Conservation (phyloP, 2,329 filamentous ascomycete species). For the Aspergillus flavus region DNA sequence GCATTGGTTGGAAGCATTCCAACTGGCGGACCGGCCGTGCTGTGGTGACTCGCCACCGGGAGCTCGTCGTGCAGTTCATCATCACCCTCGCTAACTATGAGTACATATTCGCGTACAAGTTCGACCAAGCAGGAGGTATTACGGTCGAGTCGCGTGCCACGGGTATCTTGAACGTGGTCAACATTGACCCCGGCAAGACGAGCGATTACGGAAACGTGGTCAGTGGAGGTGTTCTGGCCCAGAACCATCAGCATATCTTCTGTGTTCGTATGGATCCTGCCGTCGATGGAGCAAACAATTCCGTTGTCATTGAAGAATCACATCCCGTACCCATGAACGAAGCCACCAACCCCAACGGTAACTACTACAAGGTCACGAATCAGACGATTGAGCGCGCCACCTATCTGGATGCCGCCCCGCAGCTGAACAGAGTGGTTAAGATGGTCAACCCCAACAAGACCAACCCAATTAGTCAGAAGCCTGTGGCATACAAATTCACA, state of each 20-base stretch:
- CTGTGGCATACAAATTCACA: slow-evolving; percentile 60
- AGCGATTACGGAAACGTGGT: slow-evolving; percentile 69
- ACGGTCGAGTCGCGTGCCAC: slow-evolving; percentile 69
- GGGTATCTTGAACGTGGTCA: slow-evolving; percentile 66
- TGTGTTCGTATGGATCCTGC: slow-evolving; percentile 65
- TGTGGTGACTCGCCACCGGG: slow-evolving; percentile 61
- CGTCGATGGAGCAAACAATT: slow-evolving; percentile 58
- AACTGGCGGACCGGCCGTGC: slow-evolving; percentile 67
- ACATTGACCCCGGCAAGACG: slow-evolving; percentile 61
- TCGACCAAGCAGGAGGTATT: slow-evolving; percentile 61
- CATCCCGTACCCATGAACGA: slow-evolving; percentile 60
- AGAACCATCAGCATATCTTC: slow-evolving; percentile 77
- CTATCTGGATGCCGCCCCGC: slow-evolving; percentile 49
- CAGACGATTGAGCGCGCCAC: slow-evolving; percentile 51
- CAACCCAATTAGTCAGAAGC: slow-evolving; percentile 57
- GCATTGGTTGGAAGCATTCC: slow-evolving; percentile 70
- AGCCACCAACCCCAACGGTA: slow-evolving; percentile 55
- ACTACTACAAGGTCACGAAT: slow-evolving; percentile 53
- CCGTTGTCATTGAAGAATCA: slow-evolving; percentile 59
- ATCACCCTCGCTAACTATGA: slow-evolving; percentile 62
- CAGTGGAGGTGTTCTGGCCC: slow-evolving; percentile 66
- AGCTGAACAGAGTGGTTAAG: slow-evolving; percentile 57
- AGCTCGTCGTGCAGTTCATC: slow-evolving; percentile 66
- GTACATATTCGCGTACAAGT: slow-evolving; percentile 54
- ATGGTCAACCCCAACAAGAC: slow-evolving; percentile 57